Evolutionary conservation across 768 basidiomycete species (phyloP), one percentile per base, ranked within the genome.

Genomic region (Clavulina sp.): DNA sequence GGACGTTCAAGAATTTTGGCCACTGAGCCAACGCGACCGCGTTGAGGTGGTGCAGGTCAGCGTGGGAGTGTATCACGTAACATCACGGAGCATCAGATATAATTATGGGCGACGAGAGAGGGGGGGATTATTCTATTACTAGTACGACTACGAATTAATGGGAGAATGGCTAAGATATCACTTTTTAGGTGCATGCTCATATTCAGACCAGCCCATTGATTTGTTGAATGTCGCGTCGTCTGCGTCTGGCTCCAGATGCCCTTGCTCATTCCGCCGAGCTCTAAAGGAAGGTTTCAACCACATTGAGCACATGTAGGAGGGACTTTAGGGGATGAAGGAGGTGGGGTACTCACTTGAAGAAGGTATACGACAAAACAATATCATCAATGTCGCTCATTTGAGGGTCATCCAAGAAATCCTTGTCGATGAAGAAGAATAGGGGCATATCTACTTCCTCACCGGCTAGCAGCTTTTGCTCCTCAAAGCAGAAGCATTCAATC

Each of bases 401-500:
- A 1, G 91, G 91, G 58, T 99, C 95, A 41, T 99, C 92, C 33
- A 92, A 70, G 51, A 95, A 80, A 62, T 97, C 95, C 57, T 88
- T 85, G 70, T 99, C 95, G 58, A 99, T 93, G 71, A 99, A 99
- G 70, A 99, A 99, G 52, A 99, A 75, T 19, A 99, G 73, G 2
- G 95, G 95, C 76, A 99, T 87, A 65, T 99, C 95, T 31, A 99
- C 84, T 66, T 96, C 91, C 68, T 99, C 95, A 28, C 83, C 81
- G 0, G 92, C 91, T 24, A 95, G 70, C 6, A 99, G 76, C 59
- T 81, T 84, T 66, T 99, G 95, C 63, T 99, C 95, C 64, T 99
- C 95, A 58, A 99, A 99, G 66, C 95, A 99, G 70, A 99, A 99
- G 58, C 95, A 99, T 65, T 99, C 95, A 9, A 99, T 89, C 69